Percentiles rank a stretch among this genome's conserved stretches.
These are phyloP conservation scores for Yamadazyma insecticola DNA, from an alignment of 805 yeast genomes.

Conservation along the genomic window DNA sequence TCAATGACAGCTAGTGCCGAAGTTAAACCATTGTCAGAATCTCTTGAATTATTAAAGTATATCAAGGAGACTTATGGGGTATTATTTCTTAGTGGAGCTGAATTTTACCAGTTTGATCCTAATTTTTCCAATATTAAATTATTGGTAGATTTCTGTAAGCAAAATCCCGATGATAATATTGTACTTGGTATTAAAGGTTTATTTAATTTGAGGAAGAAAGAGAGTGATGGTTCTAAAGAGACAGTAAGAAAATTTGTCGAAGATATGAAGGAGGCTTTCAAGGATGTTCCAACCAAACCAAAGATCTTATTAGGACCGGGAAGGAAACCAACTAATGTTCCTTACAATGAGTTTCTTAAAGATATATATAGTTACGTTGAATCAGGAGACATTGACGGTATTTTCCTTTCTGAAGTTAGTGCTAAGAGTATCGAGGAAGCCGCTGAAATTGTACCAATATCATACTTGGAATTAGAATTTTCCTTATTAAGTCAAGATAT, in stretches of 20 bases:
- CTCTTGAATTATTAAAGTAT: slow-evolving; percentile 48
- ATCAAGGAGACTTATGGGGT: slow-evolving; percentile 45
- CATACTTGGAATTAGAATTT: slow-evolving; percentile 73
- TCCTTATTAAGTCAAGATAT: slow-evolving; percentile 65
- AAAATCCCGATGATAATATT: slow-evolving; percentile 41
- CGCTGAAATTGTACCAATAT: slow-evolving; percentile 47
- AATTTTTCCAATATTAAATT: not conserved
- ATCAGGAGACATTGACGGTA: slow-evolving; percentile 60
- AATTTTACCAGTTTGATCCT: slow-evolving; percentile 45
- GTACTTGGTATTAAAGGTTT: slow-evolving; percentile 69
- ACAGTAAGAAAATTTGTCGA: slow-evolving; percentile 46
- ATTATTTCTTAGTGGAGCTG: slow-evolving; percentile 67
- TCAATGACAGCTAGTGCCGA: slow-evolving; percentile 65
- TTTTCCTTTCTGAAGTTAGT: slow-evolving; percentile 74
- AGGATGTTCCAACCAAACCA: slow-evolving; percentile 19
- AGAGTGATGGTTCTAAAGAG: slow-evolving; percentile 49
- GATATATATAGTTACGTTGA: slow-evolving; percentile 55
- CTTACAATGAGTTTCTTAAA: slow-evolving; percentile 55
- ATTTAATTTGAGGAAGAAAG: slow-evolving; percentile 23
- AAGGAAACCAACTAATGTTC: slow-evolving; percentile 56
- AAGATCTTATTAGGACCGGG: slow-evolving; percentile 61
- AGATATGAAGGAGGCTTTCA: slow-evolving; percentile 27
- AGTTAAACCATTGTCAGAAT: slow-evolving; percentile 50
- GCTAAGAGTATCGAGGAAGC: slow-evolving; percentile 60
- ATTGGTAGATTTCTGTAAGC: not conserved